Evolutionary conservation across 306 rosid species (phyloP).

Genomic region (Cucurbita argyrosperma): DNA sequence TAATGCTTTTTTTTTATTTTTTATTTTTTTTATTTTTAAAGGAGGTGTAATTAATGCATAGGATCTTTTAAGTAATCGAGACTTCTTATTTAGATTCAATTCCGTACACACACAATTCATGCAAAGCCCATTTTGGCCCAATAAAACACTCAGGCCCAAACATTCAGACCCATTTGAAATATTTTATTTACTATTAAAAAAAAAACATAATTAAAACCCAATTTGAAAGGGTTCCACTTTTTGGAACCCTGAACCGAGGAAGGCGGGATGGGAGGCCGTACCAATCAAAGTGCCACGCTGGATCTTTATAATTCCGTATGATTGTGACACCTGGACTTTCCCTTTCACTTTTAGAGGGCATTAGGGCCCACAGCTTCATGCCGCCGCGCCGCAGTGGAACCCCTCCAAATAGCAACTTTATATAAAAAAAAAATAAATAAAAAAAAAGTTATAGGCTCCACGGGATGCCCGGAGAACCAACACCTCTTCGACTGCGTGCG

Average conservation of each 20-base stretch:
- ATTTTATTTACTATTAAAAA: no score
- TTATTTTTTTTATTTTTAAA: no score
- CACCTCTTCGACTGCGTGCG: neutral
- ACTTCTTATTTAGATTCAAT: neutral
- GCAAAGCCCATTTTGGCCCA: neutral
- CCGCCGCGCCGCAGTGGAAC: neutral
- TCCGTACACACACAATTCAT: neutral
- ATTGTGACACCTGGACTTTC: neutral
- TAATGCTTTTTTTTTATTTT: neutral
- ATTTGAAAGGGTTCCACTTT: neutral
- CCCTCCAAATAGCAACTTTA: no score
- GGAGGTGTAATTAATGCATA: neutral
- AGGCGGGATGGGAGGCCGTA: neutral
- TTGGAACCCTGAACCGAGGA: no score
- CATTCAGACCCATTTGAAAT: neutral
- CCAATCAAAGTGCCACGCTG: neutral
- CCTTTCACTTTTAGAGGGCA: neutral
- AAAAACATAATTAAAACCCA: no score
- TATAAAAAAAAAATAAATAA: no score
- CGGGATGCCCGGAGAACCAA: slow-evolving; percentile 1
- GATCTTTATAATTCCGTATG: neutral
- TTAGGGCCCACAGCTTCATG: neutral
- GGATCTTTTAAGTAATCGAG: neutral
- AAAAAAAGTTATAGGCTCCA: neutral
- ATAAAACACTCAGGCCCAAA: neutral